phyloP scores from a whole-genome alignment of 2,329 filamentous ascomycete species.

The Exophiala sideris region DNA sequence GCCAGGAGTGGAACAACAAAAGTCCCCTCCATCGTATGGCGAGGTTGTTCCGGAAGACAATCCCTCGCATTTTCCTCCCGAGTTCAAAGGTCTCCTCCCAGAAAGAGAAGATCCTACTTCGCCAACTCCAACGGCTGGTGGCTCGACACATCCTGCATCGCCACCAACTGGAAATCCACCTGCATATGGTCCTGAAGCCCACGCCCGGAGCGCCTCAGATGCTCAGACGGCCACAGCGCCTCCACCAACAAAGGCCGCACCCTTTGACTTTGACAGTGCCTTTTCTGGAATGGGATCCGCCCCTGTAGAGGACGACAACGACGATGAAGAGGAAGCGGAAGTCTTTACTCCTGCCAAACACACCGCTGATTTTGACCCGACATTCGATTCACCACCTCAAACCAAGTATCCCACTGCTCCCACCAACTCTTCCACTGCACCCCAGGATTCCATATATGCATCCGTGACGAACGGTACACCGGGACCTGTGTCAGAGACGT shows the following conservation, averaged over 20 bases:
- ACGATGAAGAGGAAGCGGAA: slow-evolving; percentile 52
- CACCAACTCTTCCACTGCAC: slow-evolving; percentile 31
- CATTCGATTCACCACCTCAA: slow-evolving; percentile 42
- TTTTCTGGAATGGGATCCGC: slow-evolving; percentile 45
- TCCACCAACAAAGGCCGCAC: slow-evolving; percentile 33
- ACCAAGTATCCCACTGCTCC: slow-evolving; percentile 35
- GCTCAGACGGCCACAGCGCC: slow-evolving; percentile 27
- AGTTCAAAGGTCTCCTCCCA: slow-evolving; percentile 41
- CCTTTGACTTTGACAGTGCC: slow-evolving; percentile 46
- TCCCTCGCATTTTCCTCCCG: slow-evolving; percentile 39
- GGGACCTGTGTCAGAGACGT: slow-evolving; percentile 41
- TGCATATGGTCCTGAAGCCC: slow-evolving; percentile 27
- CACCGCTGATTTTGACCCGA: slow-evolving; percentile 44
- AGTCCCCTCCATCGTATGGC: slow-evolving; percentile 50
- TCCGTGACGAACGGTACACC: slow-evolving; percentile 24
- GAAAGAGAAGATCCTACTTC: slow-evolving; percentile 39
- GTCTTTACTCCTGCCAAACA: slow-evolving; percentile 46
- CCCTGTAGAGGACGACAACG: slow-evolving; percentile 43
- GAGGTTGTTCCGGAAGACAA: slow-evolving; percentile 26
- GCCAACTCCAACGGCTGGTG: slow-evolving; percentile 36
- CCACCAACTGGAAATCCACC: slow-evolving; percentile 18
- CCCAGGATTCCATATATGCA: slow-evolving; percentile 27
- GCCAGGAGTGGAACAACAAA: slow-evolving; percentile 48
- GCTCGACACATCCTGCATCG: slow-evolving; percentile 23
- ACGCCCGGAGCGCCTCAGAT: slow-evolving; percentile 28